phyloP scores from a whole-genome alignment of 768 basidiomycete genomes.

The Cyclocybe cylindracea region DNA sequence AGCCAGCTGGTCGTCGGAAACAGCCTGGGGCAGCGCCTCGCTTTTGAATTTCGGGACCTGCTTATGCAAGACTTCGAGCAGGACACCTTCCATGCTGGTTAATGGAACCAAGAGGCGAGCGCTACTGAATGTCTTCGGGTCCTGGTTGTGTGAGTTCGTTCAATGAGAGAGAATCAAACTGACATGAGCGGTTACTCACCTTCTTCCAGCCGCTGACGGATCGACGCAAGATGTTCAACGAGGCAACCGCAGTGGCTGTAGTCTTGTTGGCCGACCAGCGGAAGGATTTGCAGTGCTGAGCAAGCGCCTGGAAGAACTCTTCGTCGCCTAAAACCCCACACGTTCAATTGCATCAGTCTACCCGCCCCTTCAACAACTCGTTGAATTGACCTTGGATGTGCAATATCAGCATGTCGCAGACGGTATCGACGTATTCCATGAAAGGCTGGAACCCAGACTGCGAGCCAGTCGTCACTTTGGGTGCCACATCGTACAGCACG shows the following conservation, averaged over 20 bases:
- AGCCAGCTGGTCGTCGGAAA: conserved; percentile 16
- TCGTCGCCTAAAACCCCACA: conserved; percentile 20
- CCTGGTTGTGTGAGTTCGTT: neutral
- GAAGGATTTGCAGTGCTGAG: conserved; percentile 3
- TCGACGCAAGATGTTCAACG: conserved; percentile 8
- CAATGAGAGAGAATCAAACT: neutral
- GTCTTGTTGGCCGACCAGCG: neutral
- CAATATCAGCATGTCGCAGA: conserved; percentile 20
- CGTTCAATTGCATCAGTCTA: neutral
- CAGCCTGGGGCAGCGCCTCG: conserved; percentile 14
- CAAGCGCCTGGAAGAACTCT: conserved; percentile 19
- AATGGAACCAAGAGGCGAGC: conserved; percentile 3
- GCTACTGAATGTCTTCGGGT: conserved; percentile 7
- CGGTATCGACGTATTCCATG: conserved; percentile 21
- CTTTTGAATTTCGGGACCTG: conserved; percentile 18
- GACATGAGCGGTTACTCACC: conserved; percentile 1
- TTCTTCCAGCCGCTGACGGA: conserved; percentile 10
- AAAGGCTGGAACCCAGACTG: conserved; percentile 16
- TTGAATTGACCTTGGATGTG: conserved; percentile 22
- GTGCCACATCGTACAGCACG: conserved; percentile 17
- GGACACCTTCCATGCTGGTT: conserved; percentile 10
- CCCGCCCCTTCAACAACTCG: too few species aligned
- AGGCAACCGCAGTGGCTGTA: neutral
- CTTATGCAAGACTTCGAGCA: conserved; percentile 14
- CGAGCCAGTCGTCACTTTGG: conserved; percentile 8